Evolutionary conservation across 2,329 filamentous ascomycete species (phyloP), one percentile per base, ranked within the genome.

Genomic region (Phyllosticta citribraziliensis): DNA sequence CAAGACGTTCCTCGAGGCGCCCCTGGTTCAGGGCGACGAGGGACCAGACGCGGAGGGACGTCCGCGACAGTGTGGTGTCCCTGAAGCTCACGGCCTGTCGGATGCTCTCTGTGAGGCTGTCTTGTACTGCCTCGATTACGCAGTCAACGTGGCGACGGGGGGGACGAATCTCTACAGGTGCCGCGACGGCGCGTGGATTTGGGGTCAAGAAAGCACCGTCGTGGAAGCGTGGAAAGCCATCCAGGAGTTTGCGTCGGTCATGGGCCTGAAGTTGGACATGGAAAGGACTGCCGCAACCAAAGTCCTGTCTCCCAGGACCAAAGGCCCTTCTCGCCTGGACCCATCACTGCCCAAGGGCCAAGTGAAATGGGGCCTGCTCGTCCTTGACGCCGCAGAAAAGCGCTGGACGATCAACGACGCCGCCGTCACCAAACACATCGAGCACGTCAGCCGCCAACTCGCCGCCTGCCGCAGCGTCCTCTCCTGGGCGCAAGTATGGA

Each of bases 131-230:
- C 79, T 88, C 65, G 86, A 88, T 67, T 84, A 84, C 66, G 78
- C 84, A 0, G 79, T 88, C 60, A 88, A 87, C 61, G 79, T 82
- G 62, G 72, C 74, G 1, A 84, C 84, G 0, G 64, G 74, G 5
- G 84, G 84, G 0, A 73, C 74, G 1, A 74, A 78, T n/a, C 70
- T 88, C 11, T 85, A 85, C 68, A 81, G 86, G 12, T 75, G 87
- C 47, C 80, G 86, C 57, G 85, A 87, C 64, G 84, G 88, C 64
- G 76, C 87, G 57, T 88, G 84, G 85, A 84, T 87, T 68, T 88
- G 84, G 84, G 79, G 80, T 9, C 76, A 82, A 5, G 79, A 84
- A 55, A 64, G 73, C 2, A 75, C 73, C 2, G 82, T 80, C n/a
- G 75, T 79, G 22, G 76, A 78, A 52, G 85, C 82, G 0, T 89